Percentiles rank a stretch among this genome's conserved stretches.
Conservation (phyloP, 2,329 filamentous ascomycete genomes). For the Cladosporium sp. region DNA sequence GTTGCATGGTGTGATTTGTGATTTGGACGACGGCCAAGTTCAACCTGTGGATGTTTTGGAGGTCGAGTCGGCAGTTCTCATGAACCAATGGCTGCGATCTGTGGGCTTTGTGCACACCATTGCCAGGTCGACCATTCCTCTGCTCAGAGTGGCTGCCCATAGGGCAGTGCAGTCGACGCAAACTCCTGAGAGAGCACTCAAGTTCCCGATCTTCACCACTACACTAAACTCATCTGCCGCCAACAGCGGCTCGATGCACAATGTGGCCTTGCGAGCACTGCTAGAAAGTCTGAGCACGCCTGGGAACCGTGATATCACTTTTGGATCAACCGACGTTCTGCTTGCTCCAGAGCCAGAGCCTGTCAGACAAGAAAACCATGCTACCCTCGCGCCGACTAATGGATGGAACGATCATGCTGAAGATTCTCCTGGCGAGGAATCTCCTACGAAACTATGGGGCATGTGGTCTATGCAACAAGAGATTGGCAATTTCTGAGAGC, state of each 20-base stretch:
- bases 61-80: constrained; percentile 19
- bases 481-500: constrained; percentile 13
- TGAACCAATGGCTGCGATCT: constrained; percentile 20
- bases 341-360: constrained; percentile 20
- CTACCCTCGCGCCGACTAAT: constrained; percentile 6
- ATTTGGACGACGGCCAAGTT: constrained; percentile 10
- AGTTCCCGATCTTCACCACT: constrained; percentile 6
- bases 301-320: constrained; percentile 14
- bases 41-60: constrained; percentile 19
- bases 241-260: constrained; percentile 2
- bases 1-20: constrained; percentile 26
- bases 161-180: background rate
- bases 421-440: constrained; percentile 23
- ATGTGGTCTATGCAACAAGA: constrained; percentile 30
- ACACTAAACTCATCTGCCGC: constrained; percentile 6
- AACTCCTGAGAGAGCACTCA: background rate
- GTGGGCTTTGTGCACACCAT: constrained; percentile 24
- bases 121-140: constrained; percentile 6
- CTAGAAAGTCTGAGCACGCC: constrained; percentile 15
- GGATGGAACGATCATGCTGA: constrained; percentile 12
- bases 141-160: constrained; percentile 4
- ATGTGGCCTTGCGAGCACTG: constrained; percentile 9
- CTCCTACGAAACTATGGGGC: constrained; percentile 33
- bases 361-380: background rate
- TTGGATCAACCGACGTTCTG: constrained; percentile 20